phyloP scores from a whole-genome alignment of 441 rosid species.

The Geranium incanum region DNA sequence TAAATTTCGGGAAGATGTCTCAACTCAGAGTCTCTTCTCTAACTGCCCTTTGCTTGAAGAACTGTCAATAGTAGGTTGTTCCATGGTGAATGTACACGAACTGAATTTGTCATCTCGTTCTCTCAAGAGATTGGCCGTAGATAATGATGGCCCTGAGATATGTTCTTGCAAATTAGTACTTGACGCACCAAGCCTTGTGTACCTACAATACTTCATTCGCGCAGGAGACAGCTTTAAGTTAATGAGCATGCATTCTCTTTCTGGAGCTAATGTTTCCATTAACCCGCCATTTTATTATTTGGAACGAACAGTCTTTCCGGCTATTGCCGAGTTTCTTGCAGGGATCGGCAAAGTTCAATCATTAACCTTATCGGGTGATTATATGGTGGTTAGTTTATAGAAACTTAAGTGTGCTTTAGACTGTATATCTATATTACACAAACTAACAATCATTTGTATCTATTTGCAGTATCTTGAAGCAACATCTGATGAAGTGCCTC shows the following conservation, averaged over 20 bases:
- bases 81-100: too few species aligned
- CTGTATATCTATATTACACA: neutral
- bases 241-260: neutral
- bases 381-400: neutral
- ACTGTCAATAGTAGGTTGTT: too few species aligned
- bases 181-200: neutral
- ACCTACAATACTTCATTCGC: neutral
- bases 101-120: too few species aligned
- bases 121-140: too few species aligned
- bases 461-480: too few species aligned
- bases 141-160: too few species aligned
- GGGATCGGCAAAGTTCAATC: neutral
- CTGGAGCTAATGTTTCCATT: neutral
- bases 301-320: neutral
- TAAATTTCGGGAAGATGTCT: neutral
- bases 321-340: neutral
- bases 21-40: neutral
- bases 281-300: too few species aligned
- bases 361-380: neutral
- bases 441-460: neutral
- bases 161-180: neutral
- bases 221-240: neutral
- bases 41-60: too few species aligned
- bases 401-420: neutral
- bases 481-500: too few species aligned